These are phyloP conservation scores for Fraxinus cuspidata DNA, from an alignment of 257 asterid species.

Conservation along the genomic window DNA sequence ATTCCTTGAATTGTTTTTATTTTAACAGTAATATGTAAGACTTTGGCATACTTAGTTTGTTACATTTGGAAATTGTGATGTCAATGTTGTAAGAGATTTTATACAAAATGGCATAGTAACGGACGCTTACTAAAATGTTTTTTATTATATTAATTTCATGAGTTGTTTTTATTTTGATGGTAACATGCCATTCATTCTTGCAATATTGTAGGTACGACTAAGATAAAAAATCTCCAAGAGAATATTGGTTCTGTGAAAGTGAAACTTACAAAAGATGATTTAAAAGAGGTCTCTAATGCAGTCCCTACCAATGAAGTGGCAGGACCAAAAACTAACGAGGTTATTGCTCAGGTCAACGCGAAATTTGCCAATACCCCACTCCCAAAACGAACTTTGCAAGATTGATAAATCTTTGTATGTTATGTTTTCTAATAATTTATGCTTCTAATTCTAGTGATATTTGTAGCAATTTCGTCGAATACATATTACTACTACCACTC, in stretches of 20 bases:
- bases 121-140: background rate
- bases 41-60: too few species aligned
- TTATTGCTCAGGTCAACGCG: conserved; percentile 32
- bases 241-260: conserved; percentile 53
- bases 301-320: conserved; percentile 53
- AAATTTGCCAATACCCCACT: conserved; percentile 53
- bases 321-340: conserved; percentile 36
- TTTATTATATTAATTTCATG: background rate
- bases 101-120: too few species aligned
- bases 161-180: background rate
- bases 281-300: conserved; percentile 47
- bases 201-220: conserved; percentile 55
- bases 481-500: background rate
- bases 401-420: background rate
- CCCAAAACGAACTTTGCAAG: conserved; percentile 20
- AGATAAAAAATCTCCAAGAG: conserved; percentile 53
- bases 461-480: background rate
- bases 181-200: background rate
- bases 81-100: too few species aligned
- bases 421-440: background rate
- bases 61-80: too few species aligned
- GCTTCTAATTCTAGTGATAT: background rate
- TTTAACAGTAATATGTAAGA: background rate
- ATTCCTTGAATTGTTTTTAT: background rate
- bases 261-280: conserved; percentile 48